Percentiles rank a stretch among this genome's conserved stretches.
These are phyloP conservation scores for Fusarium luffae DNA, from an alignment of 2,329 filamentous ascomycete species.

Conservation along the genomic window DNA sequence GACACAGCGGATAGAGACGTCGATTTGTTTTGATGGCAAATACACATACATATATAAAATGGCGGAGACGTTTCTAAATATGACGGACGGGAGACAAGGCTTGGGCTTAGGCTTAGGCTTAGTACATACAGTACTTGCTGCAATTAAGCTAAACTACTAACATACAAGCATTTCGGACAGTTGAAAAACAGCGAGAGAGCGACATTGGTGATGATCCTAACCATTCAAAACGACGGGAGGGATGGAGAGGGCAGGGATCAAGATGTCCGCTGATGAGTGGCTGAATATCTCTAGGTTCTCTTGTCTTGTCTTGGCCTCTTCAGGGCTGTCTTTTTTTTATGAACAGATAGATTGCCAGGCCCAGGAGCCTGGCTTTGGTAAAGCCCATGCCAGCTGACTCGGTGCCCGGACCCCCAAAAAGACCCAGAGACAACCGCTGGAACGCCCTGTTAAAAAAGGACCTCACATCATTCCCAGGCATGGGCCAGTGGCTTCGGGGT, in stretches of 20 bases:
- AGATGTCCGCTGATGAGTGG: slow-evolving; percentile 12
- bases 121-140: no score
- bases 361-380: slow-evolving; percentile 47
- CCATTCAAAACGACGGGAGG: slow-evolving; percentile 1
- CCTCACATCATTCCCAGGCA: neutral
- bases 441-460: slow-evolving; percentile 9
- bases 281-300: slow-evolving; percentile 3
- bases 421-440: slow-evolving; percentile 24
- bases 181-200: slow-evolving; percentile 15
- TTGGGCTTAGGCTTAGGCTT: neutral
- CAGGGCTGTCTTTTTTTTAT: neutral
- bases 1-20: slow-evolving; percentile 1
- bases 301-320: neutral
- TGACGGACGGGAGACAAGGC: slow-evolving; percentile 3
- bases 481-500: slow-evolving; percentile 18
- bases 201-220: slow-evolving; percentile 17
- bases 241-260: slow-evolving; percentile 12
- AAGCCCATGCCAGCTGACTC: slow-evolving; percentile 39
- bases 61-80: slow-evolving; percentile 18
- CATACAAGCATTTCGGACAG: slow-evolving; percentile 11
- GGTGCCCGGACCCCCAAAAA: slow-evolving; percentile 13
- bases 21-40: neutral
- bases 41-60: neutral
- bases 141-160: neutral
- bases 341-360: slow-evolving; percentile 15